Percentiles rank a stretch among this genome's conserved stretches.
These are phyloP conservation scores for Bipolaris zeicola DNA, from an alignment of 2,329 filamentous ascomycete species.

Conservation along the genomic window DNA sequence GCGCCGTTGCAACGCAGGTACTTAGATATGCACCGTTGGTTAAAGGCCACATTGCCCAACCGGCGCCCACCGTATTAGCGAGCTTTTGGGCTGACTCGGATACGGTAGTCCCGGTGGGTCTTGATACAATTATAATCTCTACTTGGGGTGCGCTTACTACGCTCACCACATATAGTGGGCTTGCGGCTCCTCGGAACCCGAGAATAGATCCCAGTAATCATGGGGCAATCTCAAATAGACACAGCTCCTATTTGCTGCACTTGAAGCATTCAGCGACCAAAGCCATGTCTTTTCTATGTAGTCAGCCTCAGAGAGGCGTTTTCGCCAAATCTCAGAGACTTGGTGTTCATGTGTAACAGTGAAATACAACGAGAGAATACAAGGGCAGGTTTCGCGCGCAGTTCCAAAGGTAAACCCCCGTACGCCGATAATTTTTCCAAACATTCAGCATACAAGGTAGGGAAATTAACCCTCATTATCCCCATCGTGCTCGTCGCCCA, in stretches of 20 bases:
- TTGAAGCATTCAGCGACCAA: neutral
- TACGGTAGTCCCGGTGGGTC: neutral
- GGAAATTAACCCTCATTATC: constrained; percentile 9
- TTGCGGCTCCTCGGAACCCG: neutral
- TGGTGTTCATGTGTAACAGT: constrained; percentile 6
- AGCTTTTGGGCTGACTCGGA: constrained; percentile 2
- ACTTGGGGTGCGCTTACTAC: neutral
- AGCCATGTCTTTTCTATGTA: constrained; percentile 2
- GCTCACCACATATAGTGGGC: neutral
- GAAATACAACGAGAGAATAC: constrained; percentile 19
- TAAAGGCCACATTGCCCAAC: constrained; percentile 12
- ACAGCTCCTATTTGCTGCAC: neutral
- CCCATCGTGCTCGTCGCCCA: constrained; percentile 1
- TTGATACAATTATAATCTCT: neutral
- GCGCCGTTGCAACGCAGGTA: neutral
- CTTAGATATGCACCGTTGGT: neutral
- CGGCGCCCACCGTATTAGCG: neutral
- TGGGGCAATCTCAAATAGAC: neutral
- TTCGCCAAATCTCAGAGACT: neutral
- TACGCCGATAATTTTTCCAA: constrained; percentile 23
- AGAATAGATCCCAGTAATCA: neutral
- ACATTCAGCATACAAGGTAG: constrained; percentile 7
- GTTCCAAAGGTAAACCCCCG: constrained; percentile 15
- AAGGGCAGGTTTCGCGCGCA: constrained; percentile 7
- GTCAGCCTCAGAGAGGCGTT: constrained; percentile 3